These are phyloP conservation scores for Petunia hybrid DNA, from an alignment of 305 asterid species.

Conservation along the genomic window DNA sequence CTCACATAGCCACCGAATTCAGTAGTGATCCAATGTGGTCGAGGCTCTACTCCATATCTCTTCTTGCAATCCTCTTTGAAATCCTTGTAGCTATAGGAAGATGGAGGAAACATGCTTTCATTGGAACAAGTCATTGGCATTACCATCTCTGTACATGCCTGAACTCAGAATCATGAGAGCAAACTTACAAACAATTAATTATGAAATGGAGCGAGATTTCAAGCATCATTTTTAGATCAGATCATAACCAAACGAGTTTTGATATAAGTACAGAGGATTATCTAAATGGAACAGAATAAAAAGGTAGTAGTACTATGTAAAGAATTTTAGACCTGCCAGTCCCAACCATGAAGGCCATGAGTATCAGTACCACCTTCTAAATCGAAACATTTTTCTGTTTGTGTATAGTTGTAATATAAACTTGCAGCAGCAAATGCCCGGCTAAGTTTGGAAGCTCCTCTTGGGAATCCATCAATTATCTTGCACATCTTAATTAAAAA, in stretches of 20 bases:
- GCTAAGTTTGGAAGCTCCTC: conserved; percentile 53
- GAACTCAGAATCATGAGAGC: conserved; percentile 9
- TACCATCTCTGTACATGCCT: conserved; percentile 93
- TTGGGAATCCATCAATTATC: conserved; percentile 65
- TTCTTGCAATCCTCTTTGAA: conserved; percentile 48
- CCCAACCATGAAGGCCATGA: conserved; percentile 78
- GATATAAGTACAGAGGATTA: accelerated
- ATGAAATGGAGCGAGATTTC: background rate
- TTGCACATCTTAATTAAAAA: conserved; percentile 63
- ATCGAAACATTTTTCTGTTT: conserved; percentile 68
- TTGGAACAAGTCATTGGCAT: conserved; percentile 73
- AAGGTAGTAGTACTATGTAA: background rate
- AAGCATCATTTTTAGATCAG: background rate
- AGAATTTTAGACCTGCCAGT: conserved; percentile 69
- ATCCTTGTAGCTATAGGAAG: conserved; percentile 60
- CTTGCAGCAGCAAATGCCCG: conserved; percentile 74
- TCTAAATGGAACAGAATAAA: background rate
- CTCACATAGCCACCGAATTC: conserved; percentile 74
- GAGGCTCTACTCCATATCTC: conserved; percentile 62
- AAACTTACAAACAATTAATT: conserved; percentile 3
- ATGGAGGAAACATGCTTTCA: conserved; percentile 76
- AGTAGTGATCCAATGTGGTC: conserved; percentile 80
- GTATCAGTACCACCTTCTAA: conserved; percentile 58
- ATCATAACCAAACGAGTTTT: background rate
- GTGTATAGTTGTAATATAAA: conserved; percentile 74